Conservation (phyloP, 441 rosid genomes). For the Croton setiger region DNA sequence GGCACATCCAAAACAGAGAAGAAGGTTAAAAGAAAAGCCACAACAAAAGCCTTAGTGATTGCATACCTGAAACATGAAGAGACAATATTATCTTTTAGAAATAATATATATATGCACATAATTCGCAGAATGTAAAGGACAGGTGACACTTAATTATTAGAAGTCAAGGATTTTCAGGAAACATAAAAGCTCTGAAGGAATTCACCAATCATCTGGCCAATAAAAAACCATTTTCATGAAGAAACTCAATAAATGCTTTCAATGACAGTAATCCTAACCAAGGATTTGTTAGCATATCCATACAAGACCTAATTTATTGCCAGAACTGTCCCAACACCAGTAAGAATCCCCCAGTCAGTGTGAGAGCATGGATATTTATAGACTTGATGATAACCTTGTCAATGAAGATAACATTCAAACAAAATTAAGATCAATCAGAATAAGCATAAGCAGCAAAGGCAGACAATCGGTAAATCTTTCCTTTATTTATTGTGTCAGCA, state of each 20-base stretch:
- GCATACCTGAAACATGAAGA: constrained; percentile 18
- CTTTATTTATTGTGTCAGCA: neutral
- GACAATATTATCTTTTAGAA: neutral
- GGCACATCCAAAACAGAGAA: constrained; percentile 21
- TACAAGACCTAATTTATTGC: neutral
- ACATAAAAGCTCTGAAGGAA: neutral
- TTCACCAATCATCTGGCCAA: neutral
- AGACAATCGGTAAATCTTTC: neutral
- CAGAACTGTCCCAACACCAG: neutral
- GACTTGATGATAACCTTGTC: neutral
- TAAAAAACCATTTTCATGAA: neutral
- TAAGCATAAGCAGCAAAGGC: neutral
- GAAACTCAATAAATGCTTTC: neutral
- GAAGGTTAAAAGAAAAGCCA: constrained; percentile 19
- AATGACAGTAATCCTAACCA: neutral
- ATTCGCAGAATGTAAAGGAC: neutral
- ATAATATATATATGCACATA: neutral
- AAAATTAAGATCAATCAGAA: neutral
- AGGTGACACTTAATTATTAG: neutral
- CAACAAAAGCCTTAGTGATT: constrained; percentile 18
- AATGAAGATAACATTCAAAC: neutral
- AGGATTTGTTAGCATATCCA: neutral
- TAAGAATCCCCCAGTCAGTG: neutral
- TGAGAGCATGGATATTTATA: neutral
- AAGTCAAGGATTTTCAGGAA: neutral